Base-by-base conservation (phyloP, 352 stramenopile species). In the Thalassiosira mediterranea region DNA sequence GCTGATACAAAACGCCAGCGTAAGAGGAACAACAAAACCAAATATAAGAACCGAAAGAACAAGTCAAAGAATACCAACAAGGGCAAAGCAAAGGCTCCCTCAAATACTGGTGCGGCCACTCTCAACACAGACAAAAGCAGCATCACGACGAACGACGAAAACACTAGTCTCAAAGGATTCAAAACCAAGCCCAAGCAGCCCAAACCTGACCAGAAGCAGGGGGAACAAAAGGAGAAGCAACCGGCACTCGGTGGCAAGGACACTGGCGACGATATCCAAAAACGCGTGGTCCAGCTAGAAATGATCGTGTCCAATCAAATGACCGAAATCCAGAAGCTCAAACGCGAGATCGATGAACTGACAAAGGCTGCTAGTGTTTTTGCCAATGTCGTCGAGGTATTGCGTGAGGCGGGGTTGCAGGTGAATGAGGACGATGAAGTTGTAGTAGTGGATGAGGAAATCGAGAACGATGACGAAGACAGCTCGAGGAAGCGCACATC, bases 251-350 rank as follows among this genome's bases (percentile, higher is more conserved):
- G n/a, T 28, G 63, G 4, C 17, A 49, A 59, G 38, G 38, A 66
- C 31, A 25, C 15, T 25, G 42, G 68, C 0, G 42, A 80, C 10
- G 58, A 70, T 31, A 15, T 86, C 7, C 64, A 71, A 47, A 84
- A 86, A 51, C 44, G 81, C 46, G 60, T 88, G 1, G 46, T 74
- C 5, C 81, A 88, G 74, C 51, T 93, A 17, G 87, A 93, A 76
- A 78, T 71, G 23, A 49, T 93, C 29, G 81, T 91, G 17, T 81
- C 83, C 15, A 80, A 60, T 38, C 87, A 93, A 81, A 58, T 83
- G 46, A 65, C 79, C 29, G 81, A 90, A 59, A 83, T 93, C 32
- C 77, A 83, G 65, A 85, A 89, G 38, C 74, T 93, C 25, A 60
- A 82, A 51, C 66, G 88, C 25, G 76, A 86, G 57, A 78, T 81